phyloP scores from a whole-genome alignment of 176 grass and related monocot genomes.

The Paspalum notatum region DNA sequence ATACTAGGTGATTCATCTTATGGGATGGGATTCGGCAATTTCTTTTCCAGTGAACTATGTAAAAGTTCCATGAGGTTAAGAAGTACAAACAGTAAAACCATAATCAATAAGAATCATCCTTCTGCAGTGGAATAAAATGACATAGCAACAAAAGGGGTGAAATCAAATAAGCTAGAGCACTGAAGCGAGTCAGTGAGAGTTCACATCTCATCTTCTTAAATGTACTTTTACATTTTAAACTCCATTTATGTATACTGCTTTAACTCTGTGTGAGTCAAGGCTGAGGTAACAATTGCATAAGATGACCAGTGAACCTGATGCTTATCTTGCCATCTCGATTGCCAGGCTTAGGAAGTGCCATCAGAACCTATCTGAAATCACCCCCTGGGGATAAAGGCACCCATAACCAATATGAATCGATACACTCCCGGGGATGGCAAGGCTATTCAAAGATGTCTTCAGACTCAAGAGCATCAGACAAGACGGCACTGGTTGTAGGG shows the following conservation, averaged over 20 bases:
- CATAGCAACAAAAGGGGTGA: neutral
- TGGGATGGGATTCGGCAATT: neutral
- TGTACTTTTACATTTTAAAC: neutral
- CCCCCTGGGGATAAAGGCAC: no score
- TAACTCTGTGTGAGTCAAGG: neutral
- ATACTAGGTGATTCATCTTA: conserved; percentile 17
- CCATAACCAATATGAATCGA: no score
- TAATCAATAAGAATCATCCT: neutral
- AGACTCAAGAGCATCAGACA: no score
- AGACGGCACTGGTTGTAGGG: no score
- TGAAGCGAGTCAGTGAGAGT: neutral
- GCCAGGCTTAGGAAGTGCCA: no score
- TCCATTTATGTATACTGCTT: neutral
- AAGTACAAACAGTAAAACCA: neutral
- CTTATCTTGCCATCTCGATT: no score
- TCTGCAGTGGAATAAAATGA: neutral
- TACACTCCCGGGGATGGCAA: no score
- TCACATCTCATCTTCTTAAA: neutral
- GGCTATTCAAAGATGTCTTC: no score
- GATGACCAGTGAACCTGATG: no score
- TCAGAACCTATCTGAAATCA: no score
- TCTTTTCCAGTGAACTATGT: conserved; percentile 12
- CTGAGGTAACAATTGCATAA: neutral
- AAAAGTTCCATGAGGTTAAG: neutral
- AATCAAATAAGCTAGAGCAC: neutral